Percentiles rank a stretch among this genome's conserved stretches.
Conservation (phyloP, 345 rosid species). For the Lumnitzera littorea region DNA sequence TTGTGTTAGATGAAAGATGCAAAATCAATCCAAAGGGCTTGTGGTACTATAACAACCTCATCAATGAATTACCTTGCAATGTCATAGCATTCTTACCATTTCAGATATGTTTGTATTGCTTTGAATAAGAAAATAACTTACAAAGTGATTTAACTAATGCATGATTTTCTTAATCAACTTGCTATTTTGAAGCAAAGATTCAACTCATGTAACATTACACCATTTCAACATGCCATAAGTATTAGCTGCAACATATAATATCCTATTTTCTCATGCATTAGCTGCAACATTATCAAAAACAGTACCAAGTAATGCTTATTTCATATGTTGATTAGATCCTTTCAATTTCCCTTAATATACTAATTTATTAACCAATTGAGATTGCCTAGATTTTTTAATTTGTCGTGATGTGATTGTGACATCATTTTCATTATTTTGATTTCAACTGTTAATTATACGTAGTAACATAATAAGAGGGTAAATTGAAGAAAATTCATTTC, state of each 20-base stretch:
- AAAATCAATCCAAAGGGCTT: slow-evolving; percentile 16
- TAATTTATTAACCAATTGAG: too few relatives aligned
- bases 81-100: background rate
- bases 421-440: too few relatives aligned
- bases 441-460: too few relatives aligned
- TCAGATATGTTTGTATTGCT: too few relatives aligned
- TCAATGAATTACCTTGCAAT: slow-evolving; percentile 16
- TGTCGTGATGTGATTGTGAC: too few relatives aligned
- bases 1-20: slow-evolving; percentile 18
- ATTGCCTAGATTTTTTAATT: too few relatives aligned
- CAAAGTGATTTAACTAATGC: background rate
- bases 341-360: too few relatives aligned
- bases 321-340: too few relatives aligned
- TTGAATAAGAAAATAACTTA: background rate
- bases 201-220: slow-evolving; percentile 33
- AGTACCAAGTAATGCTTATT: slow-evolving; percentile 40
- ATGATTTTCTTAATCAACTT: background rate
- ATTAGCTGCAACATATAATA: slow-evolving; percentile 47
- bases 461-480: too few relatives aligned
- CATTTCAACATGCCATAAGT: slow-evolving; percentile 33
- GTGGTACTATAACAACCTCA: slow-evolving; percentile 20
- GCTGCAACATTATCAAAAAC: slow-evolving; percentile 45
- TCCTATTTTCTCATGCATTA: slow-evolving; percentile 69
- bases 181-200: slow-evolving; percentile 19
- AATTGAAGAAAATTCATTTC: too few relatives aligned